Evolutionary conservation across 139 green algal genomes (phyloP), one percentile per base, ranked within the genome.

Genomic region (Chlorella vulgaris): DNA sequence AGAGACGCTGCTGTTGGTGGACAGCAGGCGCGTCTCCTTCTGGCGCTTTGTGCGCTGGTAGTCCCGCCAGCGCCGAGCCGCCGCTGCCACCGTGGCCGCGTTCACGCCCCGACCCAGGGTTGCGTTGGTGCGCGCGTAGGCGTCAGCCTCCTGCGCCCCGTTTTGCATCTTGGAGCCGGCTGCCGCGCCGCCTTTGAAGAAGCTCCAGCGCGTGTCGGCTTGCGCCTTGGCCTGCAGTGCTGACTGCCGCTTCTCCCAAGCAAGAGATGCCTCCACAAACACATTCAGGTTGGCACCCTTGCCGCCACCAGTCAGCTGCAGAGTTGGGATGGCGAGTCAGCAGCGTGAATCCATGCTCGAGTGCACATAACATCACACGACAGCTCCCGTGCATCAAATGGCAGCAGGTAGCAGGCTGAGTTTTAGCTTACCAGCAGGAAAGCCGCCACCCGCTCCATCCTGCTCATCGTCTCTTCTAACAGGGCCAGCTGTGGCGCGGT

Each of bases 391-490:
- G 15, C 47, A 24, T 15, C 47, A 58, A 15, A 58, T 10, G 47
- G 13, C 47, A 58, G 13, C 47, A 58, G 47, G 13, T 58, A 58
- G 10, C 10, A 58, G 15, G 13, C 15, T 58, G 47, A 58, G 10
- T 58, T 58, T 58, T 43, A 18, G 2, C 51, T 68, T 33, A 78
- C 71, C 35, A 90, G 65, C 31, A 88, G 51, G 47, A 53, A 87
- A 31, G 69, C 66, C 10, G 83, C 69, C 36, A 84, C 69, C 31
- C 86, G 74, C 47, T 90, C 86, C 79, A 91, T 81, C n/a, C 69
- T 55, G 26, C 26, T 38, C 87, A 91, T 92, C 21, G 73, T 78
- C 26, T 84, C 78, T 81, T 93, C 88, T 66, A 93, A 78, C 60
- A 90, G 74, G 31, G 88, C 78, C 43, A 93, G 81, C 76, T 93